Conservation (phyloP, 495 filamentous ascomycete species). For the Podospora tetraspora region DNA sequence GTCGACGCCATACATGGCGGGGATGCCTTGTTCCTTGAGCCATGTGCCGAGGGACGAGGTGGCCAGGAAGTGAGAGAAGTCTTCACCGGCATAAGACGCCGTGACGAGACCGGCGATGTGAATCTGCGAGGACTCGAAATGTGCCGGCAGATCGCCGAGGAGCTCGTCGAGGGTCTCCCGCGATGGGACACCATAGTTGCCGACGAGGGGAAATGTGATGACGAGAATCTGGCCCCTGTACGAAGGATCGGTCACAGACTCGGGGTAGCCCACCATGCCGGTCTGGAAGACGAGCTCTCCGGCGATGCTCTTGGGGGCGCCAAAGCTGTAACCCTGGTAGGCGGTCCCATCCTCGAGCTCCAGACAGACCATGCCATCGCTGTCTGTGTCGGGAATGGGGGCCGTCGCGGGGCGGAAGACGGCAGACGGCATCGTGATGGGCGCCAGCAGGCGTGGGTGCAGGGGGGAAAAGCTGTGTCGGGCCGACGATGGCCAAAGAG, state of each 20-base stretch:
- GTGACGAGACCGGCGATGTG: constrained; percentile 88
- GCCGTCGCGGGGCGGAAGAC: constrained; percentile 54
- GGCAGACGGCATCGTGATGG: constrained; percentile 35
- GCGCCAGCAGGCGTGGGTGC: not conserved
- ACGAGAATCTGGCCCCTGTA: constrained; percentile 98
- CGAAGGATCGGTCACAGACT: constrained; percentile 97
- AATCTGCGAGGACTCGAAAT: constrained; percentile 88
- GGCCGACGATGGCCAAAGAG: constrained; percentile 2
- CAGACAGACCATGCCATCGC: constrained; percentile 63
- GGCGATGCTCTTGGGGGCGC: constrained; percentile 82
- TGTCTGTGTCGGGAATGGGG: constrained; percentile 39
- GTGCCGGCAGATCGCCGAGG: constrained; percentile 73
- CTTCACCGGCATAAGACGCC: constrained; percentile 85
- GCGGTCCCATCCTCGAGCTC: constrained; percentile 85
- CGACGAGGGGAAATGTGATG: constrained; percentile 96
- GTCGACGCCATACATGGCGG: constrained; percentile 95
- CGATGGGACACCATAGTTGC: constrained; percentile 95
- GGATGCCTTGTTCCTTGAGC: constrained; percentile 91
- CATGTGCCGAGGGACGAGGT: constrained; percentile 83
- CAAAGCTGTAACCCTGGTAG: constrained; percentile 93
- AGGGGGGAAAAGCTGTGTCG: not conserved
- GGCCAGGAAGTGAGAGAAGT: constrained; percentile 91
- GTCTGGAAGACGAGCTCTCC: constrained; percentile 99
- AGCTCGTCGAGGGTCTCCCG: constrained; percentile 75
- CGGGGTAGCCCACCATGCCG: constrained; percentile 97